phyloP scores from a whole-genome alignment of 2,329 filamentous ascomycete species.

The Alternaria postmessia region DNA sequence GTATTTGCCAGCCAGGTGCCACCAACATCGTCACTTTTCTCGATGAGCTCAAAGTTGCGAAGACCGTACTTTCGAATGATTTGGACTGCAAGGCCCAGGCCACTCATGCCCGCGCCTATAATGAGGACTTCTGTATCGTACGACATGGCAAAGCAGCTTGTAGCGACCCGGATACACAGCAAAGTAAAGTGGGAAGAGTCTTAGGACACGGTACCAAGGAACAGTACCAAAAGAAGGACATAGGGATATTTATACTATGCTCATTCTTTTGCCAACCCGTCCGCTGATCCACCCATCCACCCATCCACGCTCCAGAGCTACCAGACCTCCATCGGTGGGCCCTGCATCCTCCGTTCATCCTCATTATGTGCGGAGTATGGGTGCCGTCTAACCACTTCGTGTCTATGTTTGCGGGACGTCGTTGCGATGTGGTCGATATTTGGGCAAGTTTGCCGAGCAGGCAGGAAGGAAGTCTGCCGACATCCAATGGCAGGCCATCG shows the following conservation, averaged over 20 bases:
- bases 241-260: constrained; percentile 14
- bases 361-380: constrained; percentile 13
- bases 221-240: not conserved
- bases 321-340: not conserved
- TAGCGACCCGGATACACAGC: not conserved
- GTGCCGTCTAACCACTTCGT: constrained; percentile 2
- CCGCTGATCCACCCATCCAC: constrained; percentile 3
- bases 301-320: not conserved
- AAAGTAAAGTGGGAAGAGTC: not conserved
- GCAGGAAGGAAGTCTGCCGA: constrained; percentile 12
- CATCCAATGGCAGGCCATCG: constrained; percentile 16
- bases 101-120: constrained; percentile 60
- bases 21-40: constrained; percentile 53
- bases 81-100: constrained; percentile 58
- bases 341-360: not conserved
- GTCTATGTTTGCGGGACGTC: constrained; percentile 8
- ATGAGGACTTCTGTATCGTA: constrained; percentile 58
- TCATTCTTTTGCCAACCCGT: not conserved
- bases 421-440: not conserved
- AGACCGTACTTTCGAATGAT: constrained; percentile 52
- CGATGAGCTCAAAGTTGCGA: constrained; percentile 54
- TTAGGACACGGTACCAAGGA: not conserved
- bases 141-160: constrained; percentile 30
- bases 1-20: constrained; percentile 47
- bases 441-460: constrained; percentile 31